phyloP scores from a whole-genome alignment of 2,329 filamentous ascomycete species.

The Reticulascus tulasneorum region DNA sequence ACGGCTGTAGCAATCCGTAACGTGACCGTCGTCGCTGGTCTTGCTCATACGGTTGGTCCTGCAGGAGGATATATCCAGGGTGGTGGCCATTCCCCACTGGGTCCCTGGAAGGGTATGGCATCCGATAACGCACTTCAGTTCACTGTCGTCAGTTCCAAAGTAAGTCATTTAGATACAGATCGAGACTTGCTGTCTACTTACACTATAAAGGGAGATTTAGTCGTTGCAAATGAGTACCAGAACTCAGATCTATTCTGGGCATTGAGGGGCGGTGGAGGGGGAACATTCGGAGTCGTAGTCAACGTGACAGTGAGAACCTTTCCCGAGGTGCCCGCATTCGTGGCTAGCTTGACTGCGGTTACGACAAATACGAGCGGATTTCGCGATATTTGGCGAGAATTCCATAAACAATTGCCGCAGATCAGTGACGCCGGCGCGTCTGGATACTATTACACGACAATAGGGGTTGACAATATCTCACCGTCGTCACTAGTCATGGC shows the following conservation, averaged over 20 bases:
- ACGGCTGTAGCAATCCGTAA: constrained; percentile 37
- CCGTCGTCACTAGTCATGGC: no score
- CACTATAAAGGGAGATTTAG: constrained; percentile 44
- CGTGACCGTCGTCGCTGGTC: constrained; percentile 51
- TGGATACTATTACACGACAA: no score
- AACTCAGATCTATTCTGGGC: constrained; percentile 63
- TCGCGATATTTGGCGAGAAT: no score
- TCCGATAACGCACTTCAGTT: constrained; percentile 48
- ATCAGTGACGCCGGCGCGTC: no score
- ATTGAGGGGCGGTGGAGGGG: constrained; percentile 54
- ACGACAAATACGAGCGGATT: no score
- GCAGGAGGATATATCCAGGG: constrained; percentile 28
- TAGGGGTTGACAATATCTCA: no score
- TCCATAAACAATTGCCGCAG: no score
- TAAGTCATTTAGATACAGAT: no score
- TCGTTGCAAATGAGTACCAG: constrained; percentile 48
- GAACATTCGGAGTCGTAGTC: constrained; percentile 60
- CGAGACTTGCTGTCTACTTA: no score
- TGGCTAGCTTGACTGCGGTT: no score
- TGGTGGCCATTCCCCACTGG: constrained; percentile 26
- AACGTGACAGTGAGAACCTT: no score
- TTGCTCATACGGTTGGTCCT: constrained; percentile 29
- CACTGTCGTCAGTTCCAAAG: constrained; percentile 54
- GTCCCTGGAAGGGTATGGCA: constrained; percentile 26
- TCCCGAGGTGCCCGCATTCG: no score